A percentile compares a stretch with the other conserved stretches of the same genome.
phyloP scores from a whole-genome alignment of 768 basidiomycete species.

The Sarcodon aspratus region DNA sequence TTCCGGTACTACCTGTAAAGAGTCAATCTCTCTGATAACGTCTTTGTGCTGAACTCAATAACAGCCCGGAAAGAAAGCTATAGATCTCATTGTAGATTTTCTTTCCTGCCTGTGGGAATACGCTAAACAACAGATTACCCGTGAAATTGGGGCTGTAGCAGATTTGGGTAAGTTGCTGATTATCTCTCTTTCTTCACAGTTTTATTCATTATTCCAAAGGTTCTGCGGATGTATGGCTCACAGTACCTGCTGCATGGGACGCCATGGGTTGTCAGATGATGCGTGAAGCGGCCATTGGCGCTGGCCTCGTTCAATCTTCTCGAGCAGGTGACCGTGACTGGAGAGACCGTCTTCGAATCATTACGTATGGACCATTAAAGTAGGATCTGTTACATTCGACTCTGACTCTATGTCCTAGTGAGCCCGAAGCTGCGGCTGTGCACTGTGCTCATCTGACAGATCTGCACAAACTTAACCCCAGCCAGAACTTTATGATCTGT shows the following conservation, averaged over 20 bases:
- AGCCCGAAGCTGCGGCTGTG: conserved; percentile 82
- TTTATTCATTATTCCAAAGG: conserved; percentile 28
- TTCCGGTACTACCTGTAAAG: conserved; percentile 64
- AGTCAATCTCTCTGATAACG: conserved; percentile 2
- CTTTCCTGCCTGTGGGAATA: conserved; percentile 79
- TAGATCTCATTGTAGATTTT: conserved; percentile 79
- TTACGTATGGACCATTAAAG: conserved; percentile 35
- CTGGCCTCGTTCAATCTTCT: conserved; percentile 67
- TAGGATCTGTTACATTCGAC: not conserved
- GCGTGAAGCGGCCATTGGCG: conserved; percentile 74
- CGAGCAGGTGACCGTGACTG: conserved; percentile 61
- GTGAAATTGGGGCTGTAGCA: conserved; percentile 77
- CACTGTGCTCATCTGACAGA: conserved; percentile 78
- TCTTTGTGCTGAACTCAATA: not conserved
- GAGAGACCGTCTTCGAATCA: conserved; percentile 75
- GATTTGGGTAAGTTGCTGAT: conserved; percentile 52
- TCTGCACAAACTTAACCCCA: conserved; percentile 66
- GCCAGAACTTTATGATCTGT: conserved; percentile 85
- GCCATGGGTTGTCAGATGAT: conserved; percentile 77
- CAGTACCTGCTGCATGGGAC: conserved; percentile 89
- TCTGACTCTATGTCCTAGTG: conserved; percentile 20
- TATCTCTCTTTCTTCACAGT: not conserved
- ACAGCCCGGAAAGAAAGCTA: conserved; percentile 63
- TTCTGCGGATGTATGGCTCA: conserved; percentile 75
- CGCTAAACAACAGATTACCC: conserved; percentile 77